Conservation (phyloP, 805 yeast species). For the Pichia rugopelliculosa region DNA sequence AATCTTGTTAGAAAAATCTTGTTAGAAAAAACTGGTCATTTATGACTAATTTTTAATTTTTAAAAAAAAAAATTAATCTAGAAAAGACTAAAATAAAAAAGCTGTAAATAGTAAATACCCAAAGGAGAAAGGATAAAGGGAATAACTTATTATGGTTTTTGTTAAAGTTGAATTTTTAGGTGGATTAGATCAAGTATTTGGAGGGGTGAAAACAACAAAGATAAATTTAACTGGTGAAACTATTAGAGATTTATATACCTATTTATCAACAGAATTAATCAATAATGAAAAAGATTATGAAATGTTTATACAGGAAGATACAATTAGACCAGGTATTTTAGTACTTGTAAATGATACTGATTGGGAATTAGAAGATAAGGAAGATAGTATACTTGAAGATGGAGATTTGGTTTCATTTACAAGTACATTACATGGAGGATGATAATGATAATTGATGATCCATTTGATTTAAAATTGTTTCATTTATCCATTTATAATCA, state of each 20-base stretch:
- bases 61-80: too few relatives aligned
- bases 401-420: conserved; percentile 83
- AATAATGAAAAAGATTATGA: conserved; percentile 55
- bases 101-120: too few relatives aligned
- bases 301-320: conserved; percentile 74
- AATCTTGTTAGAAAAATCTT: too few relatives aligned
- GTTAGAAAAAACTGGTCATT: too few relatives aligned
- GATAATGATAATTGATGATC: conserved; percentile 27
- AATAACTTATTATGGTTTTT: conserved; percentile 26
- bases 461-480: conserved; percentile 39
- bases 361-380: conserved; percentile 93
- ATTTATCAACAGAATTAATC: conserved; percentile 48
- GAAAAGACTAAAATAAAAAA: too few relatives aligned
- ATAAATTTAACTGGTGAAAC: conserved; percentile 27
- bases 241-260: conserved; percentile 45
- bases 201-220: conserved; percentile 35
- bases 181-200: conserved; percentile 77
- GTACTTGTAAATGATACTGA: conserved; percentile 91
- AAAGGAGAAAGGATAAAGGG: too few relatives aligned
- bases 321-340: conserved; percentile 84
- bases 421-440: conserved; percentile 94
- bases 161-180: conserved; percentile 50
- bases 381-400: conserved; percentile 64
- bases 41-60: too few relatives aligned
- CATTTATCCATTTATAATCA: conserved; percentile 49